These are phyloP conservation scores for Rhodomyrtus psidioides DNA, from an alignment of 441 rosid genomes.

Conservation along the genomic window DNA sequence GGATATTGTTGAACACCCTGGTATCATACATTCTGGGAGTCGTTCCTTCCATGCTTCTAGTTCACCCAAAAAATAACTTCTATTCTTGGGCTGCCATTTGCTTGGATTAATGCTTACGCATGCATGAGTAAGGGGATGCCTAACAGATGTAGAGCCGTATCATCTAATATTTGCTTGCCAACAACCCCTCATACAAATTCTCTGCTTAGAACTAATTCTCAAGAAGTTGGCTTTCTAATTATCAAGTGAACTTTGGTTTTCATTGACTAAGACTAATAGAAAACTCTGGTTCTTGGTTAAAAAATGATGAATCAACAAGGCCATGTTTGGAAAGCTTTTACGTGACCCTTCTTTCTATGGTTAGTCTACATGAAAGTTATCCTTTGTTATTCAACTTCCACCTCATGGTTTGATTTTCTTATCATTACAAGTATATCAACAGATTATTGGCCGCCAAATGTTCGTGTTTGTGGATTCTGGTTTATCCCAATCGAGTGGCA, in stretches of 20 bases:
- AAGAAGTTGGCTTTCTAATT: neutral
- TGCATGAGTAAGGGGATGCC: neutral
- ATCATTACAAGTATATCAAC: slow-evolving; percentile 9
- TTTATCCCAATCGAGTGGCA: slow-evolving; percentile 82
- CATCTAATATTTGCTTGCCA: neutral
- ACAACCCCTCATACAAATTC: neutral
- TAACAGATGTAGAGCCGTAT: neutral
- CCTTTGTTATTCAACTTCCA: neutral
- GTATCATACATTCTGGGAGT: slow-evolving; percentile 23
- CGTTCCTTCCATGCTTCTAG: neutral
- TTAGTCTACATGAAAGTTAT: neutral
- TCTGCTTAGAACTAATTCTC: neutral
- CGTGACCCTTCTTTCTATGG: neutral
- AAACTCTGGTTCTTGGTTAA: neutral
- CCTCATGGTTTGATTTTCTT: neutral
- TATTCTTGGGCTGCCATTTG: neutral
- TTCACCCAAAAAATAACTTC: neutral
- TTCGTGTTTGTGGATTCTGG: slow-evolving; percentile 83
- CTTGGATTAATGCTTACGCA: neutral
- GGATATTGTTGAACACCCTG: slow-evolving; percentile 87
- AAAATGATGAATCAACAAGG: neutral
- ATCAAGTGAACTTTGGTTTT: neutral
- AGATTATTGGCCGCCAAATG: slow-evolving; percentile 88
- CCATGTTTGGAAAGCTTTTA: neutral
- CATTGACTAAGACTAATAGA: neutral